Percentiles rank a stretch among this genome's conserved stretches.
Evolutionary conservation across 805 yeast species (phyloP).

Genomic region (Zygosaccharomyces lentus): DNA sequence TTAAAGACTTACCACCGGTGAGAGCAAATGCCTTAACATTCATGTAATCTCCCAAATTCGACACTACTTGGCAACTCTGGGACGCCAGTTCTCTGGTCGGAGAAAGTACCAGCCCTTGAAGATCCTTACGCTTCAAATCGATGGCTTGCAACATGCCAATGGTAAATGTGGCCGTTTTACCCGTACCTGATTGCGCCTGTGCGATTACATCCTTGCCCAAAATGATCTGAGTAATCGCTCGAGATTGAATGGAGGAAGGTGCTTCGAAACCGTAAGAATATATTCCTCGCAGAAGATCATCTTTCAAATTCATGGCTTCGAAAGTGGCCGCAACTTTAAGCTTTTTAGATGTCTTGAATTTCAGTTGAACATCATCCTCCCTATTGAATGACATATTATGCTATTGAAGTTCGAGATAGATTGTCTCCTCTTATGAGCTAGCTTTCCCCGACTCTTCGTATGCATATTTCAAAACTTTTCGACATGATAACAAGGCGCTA

Average conservation of each 20-base stretch:
- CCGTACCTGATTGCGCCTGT: conserved; percentile 98
- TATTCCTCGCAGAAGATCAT: conserved; percentile 55
- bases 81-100: conserved; percentile 96
- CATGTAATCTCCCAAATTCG: conserved; percentile 83
- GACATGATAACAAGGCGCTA: conserved; percentile 2
- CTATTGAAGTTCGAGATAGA: no score
- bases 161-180: conserved; percentile 98
- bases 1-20: conserved; percentile 86
- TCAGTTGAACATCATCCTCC: conserved; percentile 53
- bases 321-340: conserved; percentile 51
- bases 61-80: conserved; percentile 86
- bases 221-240: conserved; percentile 93
- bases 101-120: conserved; percentile 86
- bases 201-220: conserved; percentile 93
- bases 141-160: conserved; percentile 88
- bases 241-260: conserved; percentile 94
- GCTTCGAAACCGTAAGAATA: conserved; percentile 89
- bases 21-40: conserved; percentile 84
- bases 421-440: no score
- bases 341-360: conserved; percentile 59
- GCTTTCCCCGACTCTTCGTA: not conserved
- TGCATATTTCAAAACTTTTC: conserved; percentile 5
- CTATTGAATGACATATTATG: conserved; percentile 53
- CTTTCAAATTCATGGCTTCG: conserved; percentile 72
- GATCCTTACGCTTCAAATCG: conserved; percentile 64